Conservation (phyloP, 139 green algal species). For the Yamagishiella unicocca region DNA sequence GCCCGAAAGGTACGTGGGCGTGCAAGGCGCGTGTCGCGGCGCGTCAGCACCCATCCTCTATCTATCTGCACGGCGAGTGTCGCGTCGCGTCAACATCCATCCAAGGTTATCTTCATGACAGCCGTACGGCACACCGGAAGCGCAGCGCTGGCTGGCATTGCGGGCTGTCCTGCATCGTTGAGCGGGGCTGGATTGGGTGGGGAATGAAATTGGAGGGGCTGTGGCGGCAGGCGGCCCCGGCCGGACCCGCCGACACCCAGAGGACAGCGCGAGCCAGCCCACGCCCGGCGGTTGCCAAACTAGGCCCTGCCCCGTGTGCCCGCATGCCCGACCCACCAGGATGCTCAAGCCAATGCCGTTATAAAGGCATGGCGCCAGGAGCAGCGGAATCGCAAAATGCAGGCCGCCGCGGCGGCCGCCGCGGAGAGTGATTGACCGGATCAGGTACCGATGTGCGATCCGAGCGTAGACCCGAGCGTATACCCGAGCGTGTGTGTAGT, state of each 20-base stretch:
- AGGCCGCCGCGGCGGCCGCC: not conserved
- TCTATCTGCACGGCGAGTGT: not conserved
- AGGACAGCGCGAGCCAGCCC: too few relatives aligned
- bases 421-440: not conserved
- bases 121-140: not conserved
- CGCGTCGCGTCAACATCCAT: not conserved
- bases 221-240: too few relatives aligned
- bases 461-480: too few relatives aligned
- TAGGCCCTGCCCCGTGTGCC: too few relatives aligned
- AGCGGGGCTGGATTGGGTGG: too few relatives aligned
- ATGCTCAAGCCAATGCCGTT: constrained; percentile 31
- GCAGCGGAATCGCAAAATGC: not conserved
- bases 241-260: too few relatives aligned
- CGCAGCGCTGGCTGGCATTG: too few relatives aligned
- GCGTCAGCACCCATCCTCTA: not conserved
- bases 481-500: too few relatives aligned
- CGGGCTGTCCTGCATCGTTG: too few relatives aligned
- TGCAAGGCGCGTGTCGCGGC: not conserved
- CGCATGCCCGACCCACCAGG: not conserved
- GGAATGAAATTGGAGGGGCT: too few relatives aligned
- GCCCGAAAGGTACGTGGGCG: constrained; percentile 16
- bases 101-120: not conserved
- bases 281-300: too few relatives aligned
- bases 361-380: not conserved
- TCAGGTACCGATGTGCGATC: too few relatives aligned